Evolutionary conservation across 768 basidiomycete species (phyloP), one percentile per base, ranked within the genome.

Genomic region (Tulasnella sp.): DNA sequence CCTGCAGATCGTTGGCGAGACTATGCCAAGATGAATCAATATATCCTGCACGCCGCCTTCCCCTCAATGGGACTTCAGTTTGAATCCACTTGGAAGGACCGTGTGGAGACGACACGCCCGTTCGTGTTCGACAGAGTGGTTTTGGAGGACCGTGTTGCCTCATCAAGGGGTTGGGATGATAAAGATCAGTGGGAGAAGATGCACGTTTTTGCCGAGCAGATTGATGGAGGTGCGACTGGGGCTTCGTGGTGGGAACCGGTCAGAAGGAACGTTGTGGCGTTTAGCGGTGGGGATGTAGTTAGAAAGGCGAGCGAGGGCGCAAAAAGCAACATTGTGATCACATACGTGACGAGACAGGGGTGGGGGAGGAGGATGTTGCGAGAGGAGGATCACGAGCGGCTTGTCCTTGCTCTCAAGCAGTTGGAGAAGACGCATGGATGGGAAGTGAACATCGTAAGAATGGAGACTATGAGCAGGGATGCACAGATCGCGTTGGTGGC

Each of bases 11-110:
- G 88, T 65, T 95, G 92, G 92, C 81, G 88, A 21, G 93, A 96
- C 71, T 91, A 92, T 63, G 82, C 92, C 4, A 73, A 77, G 38
- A 91, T 96, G 90, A 94, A 95, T 70, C 81, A 92, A 73, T 89
- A 82, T 78, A 80, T 93, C 51, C 75, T 89, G 23, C 85, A 85
- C 51, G 80, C 83, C 27, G 78, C 82, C 60, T 90, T 95, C 70
- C 93, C 93, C 1, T 86, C 84, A 2, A 75, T 82, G 56, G 80
- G 80, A 1, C 81, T 87, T 73, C 90, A 94, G 70, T 95, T 86
- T 70, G 73, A 77, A 49, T 79, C 82, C 64, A 91, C 94, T 70
- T 94, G 91, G 83, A 75, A 75, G 27, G 92, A 95, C 68, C 82
- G 90, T 50, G 77, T 78, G 4, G 77, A 81, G 44, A 81, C 86